phyloP scores from a whole-genome alignment of 78 protist species.

The Dictyostelium citrinum region DNA sequence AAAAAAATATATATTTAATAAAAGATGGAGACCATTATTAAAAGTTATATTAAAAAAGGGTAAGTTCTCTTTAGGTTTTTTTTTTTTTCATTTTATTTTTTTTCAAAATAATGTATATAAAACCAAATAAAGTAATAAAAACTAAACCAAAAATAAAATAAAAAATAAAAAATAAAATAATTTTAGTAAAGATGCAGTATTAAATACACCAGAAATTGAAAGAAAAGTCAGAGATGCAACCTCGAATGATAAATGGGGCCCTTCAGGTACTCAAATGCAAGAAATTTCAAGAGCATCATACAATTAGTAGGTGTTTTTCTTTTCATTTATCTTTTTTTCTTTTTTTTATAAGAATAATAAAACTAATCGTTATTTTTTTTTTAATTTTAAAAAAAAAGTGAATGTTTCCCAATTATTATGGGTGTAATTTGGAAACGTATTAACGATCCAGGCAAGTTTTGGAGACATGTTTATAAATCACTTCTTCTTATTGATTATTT shows the following conservation, averaged over 20 bases:
- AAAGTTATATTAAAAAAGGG: conserved; percentile 76
- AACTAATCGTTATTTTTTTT: not conserved
- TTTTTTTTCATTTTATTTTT: too few relatives aligned
- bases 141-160: not conserved
- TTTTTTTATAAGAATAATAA: not conserved
- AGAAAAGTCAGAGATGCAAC: conserved; percentile 84
- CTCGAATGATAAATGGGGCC: conserved; percentile 87
- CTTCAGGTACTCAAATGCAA: conserved; percentile 84
- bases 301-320: conserved; percentile 39
- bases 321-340: not conserved
- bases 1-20: not conserved
- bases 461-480: conserved; percentile 85
- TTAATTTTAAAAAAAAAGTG: not conserved
- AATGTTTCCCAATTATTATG: conserved; percentile 81
- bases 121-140: not conserved
- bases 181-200: conserved; percentile 71
- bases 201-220: conserved; percentile 79
- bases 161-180: not conserved
- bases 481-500: conserved; percentile 75
- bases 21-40: conserved; percentile 26
- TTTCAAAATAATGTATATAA: too few relatives aligned
- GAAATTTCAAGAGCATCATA: conserved; percentile 82
- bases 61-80: not conserved
- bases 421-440: conserved; percentile 81
- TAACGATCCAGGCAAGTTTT: conserved; percentile 82